Percentiles rank a stretch among this genome's conserved stretches.
Evolutionary conservation across 345 rosid genomes (phyloP).

Genomic region (Populus alba): DNA sequence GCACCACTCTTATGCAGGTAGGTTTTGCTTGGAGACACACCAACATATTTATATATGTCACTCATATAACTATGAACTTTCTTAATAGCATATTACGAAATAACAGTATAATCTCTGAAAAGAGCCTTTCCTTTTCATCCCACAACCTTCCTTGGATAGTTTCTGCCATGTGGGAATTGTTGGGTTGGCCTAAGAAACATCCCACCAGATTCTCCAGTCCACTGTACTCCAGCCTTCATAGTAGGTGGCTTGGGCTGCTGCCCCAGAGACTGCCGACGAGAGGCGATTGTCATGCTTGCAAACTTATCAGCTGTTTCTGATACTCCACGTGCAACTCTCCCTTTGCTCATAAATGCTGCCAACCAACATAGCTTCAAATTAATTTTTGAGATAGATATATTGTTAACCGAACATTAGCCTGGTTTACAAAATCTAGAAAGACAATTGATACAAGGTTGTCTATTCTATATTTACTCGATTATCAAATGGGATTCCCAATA

Average conservation of each 20-base stretch:
- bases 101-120: not conserved
- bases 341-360: slow-evolving; percentile 42
- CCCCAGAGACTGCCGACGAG: slow-evolving; percentile 33
- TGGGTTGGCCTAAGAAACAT: slow-evolving; percentile 49
- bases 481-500: too few species aligned
- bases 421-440: too few species aligned
- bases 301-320: slow-evolving; percentile 52
- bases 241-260: slow-evolving; percentile 40
- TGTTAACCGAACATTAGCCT: too few species aligned
- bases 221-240: slow-evolving; percentile 75
- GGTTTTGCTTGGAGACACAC: too few species aligned
- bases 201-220: slow-evolving; percentile 52
- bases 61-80: too few species aligned
- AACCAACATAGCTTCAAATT: not conserved
- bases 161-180: slow-evolving; percentile 41
- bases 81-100: not conserved
- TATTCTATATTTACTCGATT: too few species aligned
- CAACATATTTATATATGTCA: too few species aligned
- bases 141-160: slow-evolving; percentile 46
- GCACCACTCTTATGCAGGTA: too few species aligned
- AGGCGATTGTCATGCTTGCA: slow-evolving; percentile 43
- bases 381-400: too few species aligned
- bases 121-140: slow-evolving; percentile 34
- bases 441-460: too few species aligned
- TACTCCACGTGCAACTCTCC: slow-evolving; percentile 36